A percentile compares a stretch with the other conserved stretches of the same genome.
These are phyloP conservation scores for Dimargaris cristalligena DNA, from an alignment of 192 early-diverging fungal genomes.

Conservation along the genomic window DNA sequence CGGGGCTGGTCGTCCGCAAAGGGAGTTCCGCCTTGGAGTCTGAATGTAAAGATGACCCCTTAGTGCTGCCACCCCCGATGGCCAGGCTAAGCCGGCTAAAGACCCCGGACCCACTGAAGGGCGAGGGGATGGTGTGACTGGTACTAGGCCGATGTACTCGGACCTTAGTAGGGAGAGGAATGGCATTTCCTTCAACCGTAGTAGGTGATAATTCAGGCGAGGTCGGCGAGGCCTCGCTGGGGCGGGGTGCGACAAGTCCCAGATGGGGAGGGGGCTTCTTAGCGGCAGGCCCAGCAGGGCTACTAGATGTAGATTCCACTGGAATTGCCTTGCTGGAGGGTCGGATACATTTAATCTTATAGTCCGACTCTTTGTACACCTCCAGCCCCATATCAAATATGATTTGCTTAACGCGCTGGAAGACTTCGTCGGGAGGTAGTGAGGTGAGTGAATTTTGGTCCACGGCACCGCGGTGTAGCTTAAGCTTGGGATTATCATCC, in stretches of 20 bases:
- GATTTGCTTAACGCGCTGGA: slow-evolving; percentile 43
- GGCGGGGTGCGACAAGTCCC: background rate
- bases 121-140: no score
- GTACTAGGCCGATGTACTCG: no score
- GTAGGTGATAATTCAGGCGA: background rate
- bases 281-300: background rate
- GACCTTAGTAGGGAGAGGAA: no score
- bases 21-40: no score
- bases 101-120: no score
- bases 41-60: no score
- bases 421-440: slow-evolving; percentile 43
- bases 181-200: background rate
- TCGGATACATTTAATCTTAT: slow-evolving; percentile 36
- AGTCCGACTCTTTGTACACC: slow-evolving; percentile 33
- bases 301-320: background rate
- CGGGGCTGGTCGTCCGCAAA: no score
- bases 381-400: slow-evolving; percentile 33
- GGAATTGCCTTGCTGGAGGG: background rate
- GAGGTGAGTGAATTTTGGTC: slow-evolving; percentile 50
- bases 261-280: background rate
- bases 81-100: no score
- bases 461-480: slow-evolving; percentile 55
- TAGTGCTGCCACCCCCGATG: no score
- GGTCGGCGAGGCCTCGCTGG: background rate
- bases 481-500: slow-evolving; percentile 39